These are phyloP conservation scores for Colletotrichum echinochloae DNA, from an alignment of 2,329 filamentous ascomycete genomes.

Conservation along the genomic window DNA sequence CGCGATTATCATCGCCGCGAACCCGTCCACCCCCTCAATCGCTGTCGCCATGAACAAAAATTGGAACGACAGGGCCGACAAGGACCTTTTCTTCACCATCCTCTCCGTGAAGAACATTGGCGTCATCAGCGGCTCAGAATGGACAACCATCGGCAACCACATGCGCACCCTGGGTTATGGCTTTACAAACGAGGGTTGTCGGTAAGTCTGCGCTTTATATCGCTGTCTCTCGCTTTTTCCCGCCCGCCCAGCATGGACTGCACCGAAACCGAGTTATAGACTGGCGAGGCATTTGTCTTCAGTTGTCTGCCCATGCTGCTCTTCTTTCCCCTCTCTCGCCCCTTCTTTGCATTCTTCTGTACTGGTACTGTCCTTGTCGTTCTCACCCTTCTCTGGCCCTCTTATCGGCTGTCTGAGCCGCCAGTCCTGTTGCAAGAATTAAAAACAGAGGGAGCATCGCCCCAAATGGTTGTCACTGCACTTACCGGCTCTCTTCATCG, in stretches of 20 bases:
- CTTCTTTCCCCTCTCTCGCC: neutral
- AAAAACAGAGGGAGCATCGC: neutral
- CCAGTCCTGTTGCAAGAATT: neutral
- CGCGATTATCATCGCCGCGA: slow-evolving; percentile 28
- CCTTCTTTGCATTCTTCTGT: neutral
- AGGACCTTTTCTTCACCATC: slow-evolving; percentile 73
- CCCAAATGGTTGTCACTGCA: neutral
- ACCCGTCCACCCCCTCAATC: slow-evolving; percentile 33
- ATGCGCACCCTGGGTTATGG: slow-evolving; percentile 71
- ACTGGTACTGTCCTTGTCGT: neutral
- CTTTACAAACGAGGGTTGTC: slow-evolving; percentile 74
- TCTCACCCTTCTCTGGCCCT: neutral
- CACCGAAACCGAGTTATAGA: neutral
- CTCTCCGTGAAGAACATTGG: slow-evolving; percentile 72
- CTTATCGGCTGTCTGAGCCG: neutral
- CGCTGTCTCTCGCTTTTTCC: slow-evolving; percentile 13
- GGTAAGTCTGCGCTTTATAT: slow-evolving; percentile 58
- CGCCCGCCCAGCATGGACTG: neutral
- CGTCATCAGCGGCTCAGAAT: slow-evolving; percentile 72
- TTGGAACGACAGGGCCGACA: slow-evolving; percentile 72
- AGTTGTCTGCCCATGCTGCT: neutral
- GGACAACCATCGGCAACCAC: slow-evolving; percentile 70
- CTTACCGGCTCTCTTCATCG: too few relatives aligned
- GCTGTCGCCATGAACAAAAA: slow-evolving; percentile 66
- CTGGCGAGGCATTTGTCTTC: slow-evolving; percentile 2